These are phyloP conservation scores for Strobilomyces echinocephalus DNA, from an alignment of 768 basidiomycete species.

Conservation along the genomic window DNA sequence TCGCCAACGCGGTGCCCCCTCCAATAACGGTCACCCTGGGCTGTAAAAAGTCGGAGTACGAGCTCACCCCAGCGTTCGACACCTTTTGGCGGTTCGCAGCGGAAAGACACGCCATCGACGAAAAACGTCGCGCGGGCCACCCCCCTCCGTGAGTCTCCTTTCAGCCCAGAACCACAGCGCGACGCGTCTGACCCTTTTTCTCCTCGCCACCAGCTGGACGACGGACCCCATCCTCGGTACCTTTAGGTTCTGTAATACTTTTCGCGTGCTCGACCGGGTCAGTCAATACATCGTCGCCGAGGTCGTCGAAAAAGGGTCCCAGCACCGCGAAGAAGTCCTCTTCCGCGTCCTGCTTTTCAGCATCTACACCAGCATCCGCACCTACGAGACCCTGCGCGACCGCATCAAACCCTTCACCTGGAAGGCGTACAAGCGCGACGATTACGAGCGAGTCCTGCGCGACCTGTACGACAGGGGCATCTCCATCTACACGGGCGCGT, in stretches of 20 bases:
- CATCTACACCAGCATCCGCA: slow-evolving; percentile 64
- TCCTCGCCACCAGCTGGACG: slow-evolving; percentile 58
- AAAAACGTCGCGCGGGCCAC: slow-evolving; percentile 45
- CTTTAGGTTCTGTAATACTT: slow-evolving; percentile 69
- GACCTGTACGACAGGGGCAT: slow-evolving; percentile 34
- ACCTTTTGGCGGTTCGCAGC: slow-evolving; percentile 57
- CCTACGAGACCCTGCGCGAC: slow-evolving; percentile 57
- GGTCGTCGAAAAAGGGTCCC: slow-evolving; percentile 66
- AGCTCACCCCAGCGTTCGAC: slow-evolving; percentile 52
- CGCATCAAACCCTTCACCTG: slow-evolving; percentile 59
- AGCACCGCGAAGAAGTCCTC: slow-evolving; percentile 53
- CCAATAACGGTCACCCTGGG: slow-evolving; percentile 30
- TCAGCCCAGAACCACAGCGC: neutral
- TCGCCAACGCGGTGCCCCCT: slow-evolving; percentile 10
- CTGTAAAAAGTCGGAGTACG: slow-evolving; percentile 32
- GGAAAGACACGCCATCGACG: slow-evolving; percentile 55
- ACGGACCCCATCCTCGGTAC: slow-evolving; percentile 51
- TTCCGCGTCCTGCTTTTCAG: slow-evolving; percentile 74
- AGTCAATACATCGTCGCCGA: slow-evolving; percentile 65
- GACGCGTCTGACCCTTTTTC: slow-evolving; percentile 13
- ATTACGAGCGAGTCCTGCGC: slow-evolving; percentile 52
- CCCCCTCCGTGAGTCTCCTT: slow-evolving; percentile 48
- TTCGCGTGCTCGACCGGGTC: slow-evolving; percentile 65
- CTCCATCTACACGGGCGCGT: slow-evolving; percentile 65
- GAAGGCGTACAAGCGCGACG: slow-evolving; percentile 47